These are phyloP conservation scores for Cajanus cajan DNA, from an alignment of 306 rosid genomes.

Conservation along the genomic window DNA sequence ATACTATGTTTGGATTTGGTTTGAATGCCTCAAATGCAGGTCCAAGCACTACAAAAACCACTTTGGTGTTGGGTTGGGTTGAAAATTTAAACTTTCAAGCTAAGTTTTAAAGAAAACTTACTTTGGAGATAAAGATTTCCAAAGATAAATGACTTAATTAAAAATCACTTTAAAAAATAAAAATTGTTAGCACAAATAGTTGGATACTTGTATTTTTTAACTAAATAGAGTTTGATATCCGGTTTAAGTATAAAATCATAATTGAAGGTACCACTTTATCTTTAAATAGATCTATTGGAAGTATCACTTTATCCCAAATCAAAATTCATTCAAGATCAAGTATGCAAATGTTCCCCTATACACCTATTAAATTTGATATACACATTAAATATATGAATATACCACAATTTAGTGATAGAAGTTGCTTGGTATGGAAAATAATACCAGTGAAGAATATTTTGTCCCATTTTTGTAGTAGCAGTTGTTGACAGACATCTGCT, in stretches of 20 bases:
- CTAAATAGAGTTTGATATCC: too few species aligned
- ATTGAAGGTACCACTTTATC: too few species aligned
- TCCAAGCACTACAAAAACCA: background rate
- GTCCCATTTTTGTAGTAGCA: constrained; percentile 73
- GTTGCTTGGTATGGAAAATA: background rate
- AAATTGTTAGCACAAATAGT: too few species aligned
- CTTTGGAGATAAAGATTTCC: background rate
- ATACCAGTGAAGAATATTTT: constrained; percentile 97
- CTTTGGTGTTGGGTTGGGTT: background rate
- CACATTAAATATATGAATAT: background rate
- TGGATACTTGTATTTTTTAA: too few species aligned
- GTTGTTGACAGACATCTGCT: constrained; percentile 43
- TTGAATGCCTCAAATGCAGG: background rate
- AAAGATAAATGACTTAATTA: background rate
- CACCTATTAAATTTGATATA: background rate
- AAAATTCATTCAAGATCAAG: background rate
- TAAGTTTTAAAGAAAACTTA: background rate
- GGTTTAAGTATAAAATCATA: too few species aligned
- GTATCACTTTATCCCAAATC: background rate
- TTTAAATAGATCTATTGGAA: too few species aligned
- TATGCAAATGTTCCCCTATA: background rate
- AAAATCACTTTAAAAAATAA: background rate
- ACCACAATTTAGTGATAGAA: background rate
- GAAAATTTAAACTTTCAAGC: background rate
- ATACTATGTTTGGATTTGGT: background rate